Base-by-base conservation (phyloP, 2,329 filamentous ascomycete genomes). In the Monilinia aucupariae region DNA sequence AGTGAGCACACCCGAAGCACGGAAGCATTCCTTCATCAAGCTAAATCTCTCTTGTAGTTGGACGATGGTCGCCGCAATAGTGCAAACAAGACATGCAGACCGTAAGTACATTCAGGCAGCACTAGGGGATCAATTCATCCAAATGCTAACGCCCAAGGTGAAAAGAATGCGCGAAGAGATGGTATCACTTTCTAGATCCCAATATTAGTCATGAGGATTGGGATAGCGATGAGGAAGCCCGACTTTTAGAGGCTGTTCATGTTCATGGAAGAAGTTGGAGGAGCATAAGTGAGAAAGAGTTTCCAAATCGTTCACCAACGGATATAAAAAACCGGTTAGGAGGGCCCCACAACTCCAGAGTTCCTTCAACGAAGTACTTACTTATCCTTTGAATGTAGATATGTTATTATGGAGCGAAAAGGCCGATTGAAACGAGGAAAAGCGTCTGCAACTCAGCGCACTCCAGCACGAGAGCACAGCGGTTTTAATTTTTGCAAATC, bases 131-230 rank as follows among this genome's bases (percentile, higher is more conserved):
- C 41, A 32, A 58, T 25, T 34, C 17, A 22, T 45, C 30, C 39
- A 47, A 34, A 25, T 58, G 8, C 54, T 58, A 48, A 58, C 41
- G 13, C 17, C 4, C 30, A 15, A 15, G 30, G 30, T 58, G n/a
- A 20, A 58, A 58, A 58, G 54, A 58, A 58, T 58, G 54, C 41
- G 54, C 54, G 22, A 58, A 58, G n/a, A 58, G 54, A 47, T 58
- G 54, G 54, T 58, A 58, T 30, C 54, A 58, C n/a, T 58, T 48
- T 34, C 41, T 58, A n/a, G 41, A 58, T 58, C 54, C 54, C 47
- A 58, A 58, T 4, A 58, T 58, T 22, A 58, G 54, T 37, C 54
- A 58, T 47, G 41, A 58, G 9, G 54, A 58, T 34, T 58, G 54
- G 54, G 41, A 58, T 47, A 37, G 41, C 10, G 54, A 58, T 20